These are phyloP conservation scores for Zygotorulaspora florentina DNA, from an alignment of 805 yeast species.

Conservation along the genomic window DNA sequence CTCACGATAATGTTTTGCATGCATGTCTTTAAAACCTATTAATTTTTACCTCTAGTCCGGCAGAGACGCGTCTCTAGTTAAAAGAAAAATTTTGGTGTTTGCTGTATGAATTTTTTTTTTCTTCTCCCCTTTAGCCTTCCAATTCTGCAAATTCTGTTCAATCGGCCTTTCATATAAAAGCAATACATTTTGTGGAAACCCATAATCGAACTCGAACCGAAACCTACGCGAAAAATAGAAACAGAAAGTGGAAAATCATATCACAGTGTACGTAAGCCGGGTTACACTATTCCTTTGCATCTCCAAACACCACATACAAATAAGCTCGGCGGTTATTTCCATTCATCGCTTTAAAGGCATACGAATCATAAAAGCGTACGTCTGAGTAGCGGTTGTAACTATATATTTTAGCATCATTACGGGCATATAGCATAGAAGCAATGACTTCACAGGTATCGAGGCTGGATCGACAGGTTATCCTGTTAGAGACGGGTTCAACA, in stretches of 20 bases:
- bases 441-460: slow-evolving; percentile 41
- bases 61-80: background rate
- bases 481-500: slow-evolving; percentile 90
- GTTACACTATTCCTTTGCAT: background rate
- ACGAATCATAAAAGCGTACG: background rate
- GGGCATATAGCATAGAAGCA: background rate
- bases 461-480: slow-evolving; percentile 42
- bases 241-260: slow-evolving; percentile 1
- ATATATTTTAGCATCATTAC: background rate
- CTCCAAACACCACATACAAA: background rate
- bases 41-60: too few species aligned
- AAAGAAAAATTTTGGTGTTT: background rate
- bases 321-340: slow-evolving; percentile 14
- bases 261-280: slow-evolving; percentile 1
- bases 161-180: slow-evolving; percentile 16
- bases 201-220: slow-evolving; percentile 5
- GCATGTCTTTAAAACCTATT: too few species aligned
- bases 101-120: slow-evolving; percentile 2
- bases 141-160: background rate
- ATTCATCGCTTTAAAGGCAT: slow-evolving; percentile 1
- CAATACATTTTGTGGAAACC: slow-evolving; percentile 14
- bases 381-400: background rate
- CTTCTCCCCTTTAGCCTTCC: slow-evolving; percentile 5
- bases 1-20: too few species aligned
- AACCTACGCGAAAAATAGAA: background rate